Percentiles rank a stretch among this genome's conserved stretches.
phyloP scores from a whole-genome alignment of 345 rosid species.

The Linum tenue region DNA sequence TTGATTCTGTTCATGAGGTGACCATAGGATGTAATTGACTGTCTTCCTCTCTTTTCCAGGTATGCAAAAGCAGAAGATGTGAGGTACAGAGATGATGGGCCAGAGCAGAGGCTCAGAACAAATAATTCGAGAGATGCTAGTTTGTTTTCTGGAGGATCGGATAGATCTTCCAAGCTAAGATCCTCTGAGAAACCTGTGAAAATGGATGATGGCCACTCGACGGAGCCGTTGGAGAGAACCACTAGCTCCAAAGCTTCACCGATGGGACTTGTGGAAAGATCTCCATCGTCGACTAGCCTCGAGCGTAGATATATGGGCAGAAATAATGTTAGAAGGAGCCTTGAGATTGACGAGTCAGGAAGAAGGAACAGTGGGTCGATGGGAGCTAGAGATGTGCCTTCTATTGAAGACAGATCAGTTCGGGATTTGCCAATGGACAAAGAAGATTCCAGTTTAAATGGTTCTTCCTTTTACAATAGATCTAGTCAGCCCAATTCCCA shows the following conservation, averaged over 20 bases:
- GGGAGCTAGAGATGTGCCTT: conserved; percentile 47
- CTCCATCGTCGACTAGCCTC: conserved; percentile 68
- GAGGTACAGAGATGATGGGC: conserved; percentile 34
- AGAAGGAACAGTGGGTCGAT: conserved; percentile 44
- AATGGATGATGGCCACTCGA: conserved; percentile 54
- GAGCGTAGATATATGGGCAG: conserved; percentile 62
- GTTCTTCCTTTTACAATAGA: conserved; percentile 48
- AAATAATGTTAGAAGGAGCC: conserved; percentile 46
- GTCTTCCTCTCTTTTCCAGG: conserved; percentile 34
- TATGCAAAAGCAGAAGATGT: conserved; percentile 38
- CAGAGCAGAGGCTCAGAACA: conserved; percentile 49
- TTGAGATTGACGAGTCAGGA: conserved; percentile 65
- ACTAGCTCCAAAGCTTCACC: conserved; percentile 71
- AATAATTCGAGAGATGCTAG: conserved; percentile 42
- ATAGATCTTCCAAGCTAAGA: conserved; percentile 51
- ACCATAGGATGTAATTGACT: background rate
- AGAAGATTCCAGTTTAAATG: conserved; percentile 58
- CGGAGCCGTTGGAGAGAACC: conserved; percentile 61
- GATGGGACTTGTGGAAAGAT: conserved; percentile 52
- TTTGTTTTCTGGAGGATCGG: conserved; percentile 46
- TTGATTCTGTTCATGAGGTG: background rate
- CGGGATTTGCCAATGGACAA: conserved; percentile 47
- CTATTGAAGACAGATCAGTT: conserved; percentile 42
- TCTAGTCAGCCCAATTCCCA: conserved; percentile 40
- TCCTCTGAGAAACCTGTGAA: conserved; percentile 45